Evolutionary conservation across 1,139 yeast species (phyloP).

Genomic region (Lipomyces yarrowii): DNA sequence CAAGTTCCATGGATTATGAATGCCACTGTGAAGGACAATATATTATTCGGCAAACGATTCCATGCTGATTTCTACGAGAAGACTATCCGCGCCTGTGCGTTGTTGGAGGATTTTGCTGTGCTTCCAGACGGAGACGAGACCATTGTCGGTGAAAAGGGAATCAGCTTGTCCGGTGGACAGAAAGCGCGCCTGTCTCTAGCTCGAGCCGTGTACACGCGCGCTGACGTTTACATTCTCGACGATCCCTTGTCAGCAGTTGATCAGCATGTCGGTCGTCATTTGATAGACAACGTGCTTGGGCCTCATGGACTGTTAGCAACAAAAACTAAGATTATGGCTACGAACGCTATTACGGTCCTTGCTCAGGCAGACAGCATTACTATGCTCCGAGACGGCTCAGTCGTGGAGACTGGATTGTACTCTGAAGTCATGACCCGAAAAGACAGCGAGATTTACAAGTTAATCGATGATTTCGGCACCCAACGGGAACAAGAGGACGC

Average conservation of each 20-base stretch:
- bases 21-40: conserved; percentile 89
- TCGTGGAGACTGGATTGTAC: conserved; percentile 77
- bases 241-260: conserved; percentile 93
- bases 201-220: conserved; percentile 92
- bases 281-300: conserved; percentile 77
- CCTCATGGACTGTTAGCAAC: conserved; percentile 73
- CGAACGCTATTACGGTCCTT: conserved; percentile 87
- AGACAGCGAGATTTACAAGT: conserved; percentile 55
- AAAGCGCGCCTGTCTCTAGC: conserved; percentile 93
- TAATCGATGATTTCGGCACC: conserved; percentile 63
- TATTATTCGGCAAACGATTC: conserved; percentile 82
- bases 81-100: conserved; percentile 87
- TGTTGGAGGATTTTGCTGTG: conserved; percentile 71
- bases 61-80: conserved; percentile 80
- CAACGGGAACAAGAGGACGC: conserved; percentile 14
- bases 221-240: conserved; percentile 87
- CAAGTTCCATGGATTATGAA: conserved; percentile 96
- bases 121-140: conserved; percentile 89
- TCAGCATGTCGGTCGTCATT: conserved; percentile 88
- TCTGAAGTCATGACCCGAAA: conserved; percentile 54
- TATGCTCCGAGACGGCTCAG: conserved; percentile 72
- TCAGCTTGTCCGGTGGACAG: conserved; percentile 94
- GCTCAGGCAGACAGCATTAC: conserved; percentile 74
- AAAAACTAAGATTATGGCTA: conserved; percentile 81
- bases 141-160: conserved; percentile 95